Conservation (phyloP, 148 eudicot genomes). For the Persicaria maculosa region DNA sequence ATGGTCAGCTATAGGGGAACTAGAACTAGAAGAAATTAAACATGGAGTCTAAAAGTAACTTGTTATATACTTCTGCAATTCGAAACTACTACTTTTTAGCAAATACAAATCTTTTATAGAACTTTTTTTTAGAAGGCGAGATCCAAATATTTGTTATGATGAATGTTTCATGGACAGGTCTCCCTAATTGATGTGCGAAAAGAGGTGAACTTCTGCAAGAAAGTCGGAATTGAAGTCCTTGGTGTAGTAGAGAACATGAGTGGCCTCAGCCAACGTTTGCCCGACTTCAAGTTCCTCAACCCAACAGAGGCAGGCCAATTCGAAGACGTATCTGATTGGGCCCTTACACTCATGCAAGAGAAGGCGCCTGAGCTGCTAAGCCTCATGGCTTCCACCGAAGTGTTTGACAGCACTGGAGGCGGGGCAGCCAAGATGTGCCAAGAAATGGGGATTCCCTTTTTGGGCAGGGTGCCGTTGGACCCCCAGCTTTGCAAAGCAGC, state of each 20-base stretch:
- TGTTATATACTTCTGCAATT: too few relatives aligned
- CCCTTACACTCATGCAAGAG: conserved; percentile 36
- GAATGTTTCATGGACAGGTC: conserved; percentile 23
- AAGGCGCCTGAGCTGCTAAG: conserved; percentile 70
- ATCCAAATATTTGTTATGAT: neutral
- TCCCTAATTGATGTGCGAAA: conserved; percentile 80
- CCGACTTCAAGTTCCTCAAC: conserved; percentile 48
- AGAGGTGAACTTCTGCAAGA: conserved; percentile 82
- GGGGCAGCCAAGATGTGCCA: conserved; percentile 75
- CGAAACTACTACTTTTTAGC: too few relatives aligned
- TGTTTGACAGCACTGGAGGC: conserved; percentile 81
- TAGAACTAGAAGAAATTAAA: neutral
- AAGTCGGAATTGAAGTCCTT: conserved; percentile 65
- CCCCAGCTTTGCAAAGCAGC: conserved; percentile 86
- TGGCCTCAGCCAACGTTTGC: conserved; percentile 52
- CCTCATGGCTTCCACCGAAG: conserved; percentile 49
- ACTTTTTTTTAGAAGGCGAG: too few relatives aligned
- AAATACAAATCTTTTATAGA: too few relatives aligned
- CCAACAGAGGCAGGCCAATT: conserved; percentile 39
- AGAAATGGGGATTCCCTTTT: conserved; percentile 74
- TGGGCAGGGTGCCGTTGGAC: conserved; percentile 85
- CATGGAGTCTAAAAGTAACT: neutral
- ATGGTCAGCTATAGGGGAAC: too few relatives aligned
- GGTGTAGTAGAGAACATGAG: conserved; percentile 98
- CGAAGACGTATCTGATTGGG: conserved; percentile 62